Conservation (phyloP, 2,329 filamentous ascomycete genomes). For the Ophiostoma sp. region DNA sequence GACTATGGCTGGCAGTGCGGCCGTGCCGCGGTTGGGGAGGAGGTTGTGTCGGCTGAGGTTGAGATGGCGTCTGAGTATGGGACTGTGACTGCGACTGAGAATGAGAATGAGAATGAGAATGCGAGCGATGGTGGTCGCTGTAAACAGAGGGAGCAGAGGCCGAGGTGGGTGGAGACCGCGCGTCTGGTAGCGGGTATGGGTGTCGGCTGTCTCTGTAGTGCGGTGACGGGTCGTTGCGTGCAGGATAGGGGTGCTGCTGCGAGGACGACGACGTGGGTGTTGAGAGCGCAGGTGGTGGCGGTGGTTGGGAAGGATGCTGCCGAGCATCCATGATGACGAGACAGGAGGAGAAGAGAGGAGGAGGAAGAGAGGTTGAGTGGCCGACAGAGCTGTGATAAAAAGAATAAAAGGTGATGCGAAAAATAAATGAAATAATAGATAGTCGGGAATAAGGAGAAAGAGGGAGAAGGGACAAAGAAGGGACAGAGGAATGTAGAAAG, state of each 20-base stretch:
- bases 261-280: conserved; percentile 17
- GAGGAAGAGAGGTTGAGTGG: neutral
- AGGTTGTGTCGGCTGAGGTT: conserved; percentile 12
- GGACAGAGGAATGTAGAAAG: neutral
- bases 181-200: conserved; percentile 30
- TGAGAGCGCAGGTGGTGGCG: conserved; percentile 23
- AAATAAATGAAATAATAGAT: neutral
- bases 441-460: neutral
- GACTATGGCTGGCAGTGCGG: conserved; percentile 29
- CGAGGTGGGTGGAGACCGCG: conserved; percentile 28
- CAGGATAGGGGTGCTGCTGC: conserved; percentile 32
- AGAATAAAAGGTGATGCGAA: neutral
- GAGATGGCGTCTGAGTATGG: conserved; percentile 26
- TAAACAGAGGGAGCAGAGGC: conserved; percentile 31
- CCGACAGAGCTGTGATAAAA: neutral
- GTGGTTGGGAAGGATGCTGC: conserved; percentile 32
- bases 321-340: conserved; percentile 37
- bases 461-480: neutral
- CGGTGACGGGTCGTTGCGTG: conserved; percentile 35
- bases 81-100: neutral
- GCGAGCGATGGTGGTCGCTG: conserved; percentile 29
- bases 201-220: conserved; percentile 31
- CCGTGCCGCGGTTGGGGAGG: conserved; percentile 6
- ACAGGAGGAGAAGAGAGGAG: neutral
- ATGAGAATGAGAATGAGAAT: neutral